Conservation (phyloP, 371 early-diverging fungal genomes). For the Synchytrium microbalum region DNA sequence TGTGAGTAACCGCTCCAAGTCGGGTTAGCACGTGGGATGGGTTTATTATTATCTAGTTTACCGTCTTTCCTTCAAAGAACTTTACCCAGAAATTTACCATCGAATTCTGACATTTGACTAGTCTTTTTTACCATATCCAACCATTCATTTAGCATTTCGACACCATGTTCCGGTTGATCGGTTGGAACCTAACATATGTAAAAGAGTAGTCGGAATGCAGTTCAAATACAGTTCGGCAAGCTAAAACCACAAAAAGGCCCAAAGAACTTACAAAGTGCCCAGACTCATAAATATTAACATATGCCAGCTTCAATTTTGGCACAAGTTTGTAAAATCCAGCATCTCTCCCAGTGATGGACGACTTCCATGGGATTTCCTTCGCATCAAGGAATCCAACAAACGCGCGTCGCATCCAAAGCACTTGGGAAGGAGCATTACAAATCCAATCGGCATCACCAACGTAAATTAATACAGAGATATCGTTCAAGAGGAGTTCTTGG, state of each 20-base stretch:
- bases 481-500: conserved; percentile 67
- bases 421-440: not conserved
- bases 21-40: too few species aligned
- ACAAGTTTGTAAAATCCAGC: conserved; percentile 69
- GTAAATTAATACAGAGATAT: conserved; percentile 75
- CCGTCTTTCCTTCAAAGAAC: too few species aligned
- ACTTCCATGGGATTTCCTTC: not conserved
- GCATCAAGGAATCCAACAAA: not conserved
- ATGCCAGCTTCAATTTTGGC: conserved; percentile 58
- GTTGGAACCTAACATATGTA: conserved; percentile 8
- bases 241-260: too few species aligned
- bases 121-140: not conserved
- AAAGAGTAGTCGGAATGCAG: too few species aligned
- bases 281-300: conserved; percentile 72
- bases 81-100: too few species aligned
- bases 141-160: conserved; percentile 4
- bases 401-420: not conserved
- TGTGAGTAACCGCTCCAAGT: too few species aligned
- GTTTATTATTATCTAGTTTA: too few species aligned
- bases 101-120: too few species aligned
- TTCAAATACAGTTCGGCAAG: too few species aligned
- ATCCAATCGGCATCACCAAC: conserved; percentile 59
- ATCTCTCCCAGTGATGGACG: conserved; percentile 21
- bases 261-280: conserved; percentile 89
- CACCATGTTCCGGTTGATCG: conserved; percentile 6